A percentile compares a stretch with the other conserved stretches of the same genome.
These are phyloP conservation scores for Pichia sp. DNA, from an alignment of 1,139 yeast genomes.

Conservation along the genomic window DNA sequence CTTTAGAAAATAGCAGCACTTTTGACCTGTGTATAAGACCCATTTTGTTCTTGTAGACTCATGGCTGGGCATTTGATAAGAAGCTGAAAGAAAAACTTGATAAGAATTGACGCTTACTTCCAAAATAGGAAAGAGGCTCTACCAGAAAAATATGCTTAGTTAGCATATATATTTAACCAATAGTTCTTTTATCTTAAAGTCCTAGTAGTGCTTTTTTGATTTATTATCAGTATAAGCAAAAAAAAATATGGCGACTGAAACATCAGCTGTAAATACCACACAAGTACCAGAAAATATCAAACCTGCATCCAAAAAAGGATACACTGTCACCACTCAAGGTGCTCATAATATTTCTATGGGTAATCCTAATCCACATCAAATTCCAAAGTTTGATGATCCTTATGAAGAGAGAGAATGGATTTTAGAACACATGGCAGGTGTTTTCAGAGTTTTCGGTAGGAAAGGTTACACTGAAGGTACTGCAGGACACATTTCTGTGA, in stretches of 20 bases:
- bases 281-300: slow-evolving; percentile 15
- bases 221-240: too few relatives aligned
- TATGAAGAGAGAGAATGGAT: slow-evolving; percentile 53
- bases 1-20: too few relatives aligned
- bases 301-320: slow-evolving; percentile 32
- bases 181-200: too few relatives aligned
- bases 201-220: too few relatives aligned
- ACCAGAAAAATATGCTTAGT: too few relatives aligned
- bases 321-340: slow-evolving; percentile 34
- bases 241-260: background rate
- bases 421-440: slow-evolving; percentile 73
- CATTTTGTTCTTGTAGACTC: background rate
- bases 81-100: background rate
- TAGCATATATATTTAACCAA: too few relatives aligned
- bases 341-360: slow-evolving; percentile 47
- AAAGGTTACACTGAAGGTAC: slow-evolving; percentile 68
- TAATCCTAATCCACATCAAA: slow-evolving; percentile 38
- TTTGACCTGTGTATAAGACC: too few relatives aligned
- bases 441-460: slow-evolving; percentile 70
- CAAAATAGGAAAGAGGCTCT: background rate
- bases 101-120: background rate
- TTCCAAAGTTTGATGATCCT: slow-evolving; percentile 48
- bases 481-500: slow-evolving; percentile 74
- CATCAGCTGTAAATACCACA: background rate
- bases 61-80: background rate